Evolutionary conservation across 306 rosid genomes (phyloP).

Genomic region (Quercus cerris): DNA sequence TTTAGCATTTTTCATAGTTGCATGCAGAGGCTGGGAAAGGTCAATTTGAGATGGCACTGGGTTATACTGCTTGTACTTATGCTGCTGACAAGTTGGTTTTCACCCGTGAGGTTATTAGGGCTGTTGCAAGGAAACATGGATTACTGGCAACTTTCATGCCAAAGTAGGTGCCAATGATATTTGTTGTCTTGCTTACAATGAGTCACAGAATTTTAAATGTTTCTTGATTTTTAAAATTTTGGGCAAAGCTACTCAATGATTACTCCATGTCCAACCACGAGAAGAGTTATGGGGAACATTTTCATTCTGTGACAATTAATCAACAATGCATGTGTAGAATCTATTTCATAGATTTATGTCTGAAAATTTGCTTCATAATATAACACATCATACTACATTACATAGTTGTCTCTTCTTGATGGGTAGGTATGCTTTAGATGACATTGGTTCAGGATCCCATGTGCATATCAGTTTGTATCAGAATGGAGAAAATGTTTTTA

Average conservation of each 20-base stretch:
- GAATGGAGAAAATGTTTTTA: constrained; percentile 74
- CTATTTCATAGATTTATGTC: not conserved
- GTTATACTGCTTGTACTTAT: constrained; percentile 50
- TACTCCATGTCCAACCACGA: not conserved
- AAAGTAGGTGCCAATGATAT: constrained; percentile 52
- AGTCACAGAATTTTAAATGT: not conserved
- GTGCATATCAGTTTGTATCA: constrained; percentile 84
- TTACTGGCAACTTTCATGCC: constrained; percentile 87
- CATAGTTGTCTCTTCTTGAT: constrained; percentile 21
- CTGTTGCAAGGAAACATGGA: constrained; percentile 75
- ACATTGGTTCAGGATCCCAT: constrained; percentile 88
- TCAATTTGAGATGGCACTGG: constrained; percentile 72
- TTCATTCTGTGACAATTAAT: not conserved
- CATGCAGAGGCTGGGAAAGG: constrained; percentile 92
- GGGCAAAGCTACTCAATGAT: not conserved
- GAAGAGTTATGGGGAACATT: not conserved
- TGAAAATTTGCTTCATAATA: not conserved
- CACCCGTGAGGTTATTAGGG: constrained; percentile 72
- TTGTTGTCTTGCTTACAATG: not conserved
- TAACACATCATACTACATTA: constrained; percentile 13
- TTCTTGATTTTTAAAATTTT: not conserved
- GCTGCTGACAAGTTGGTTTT: constrained; percentile 75
- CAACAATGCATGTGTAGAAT: not conserved
- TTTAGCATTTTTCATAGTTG: constrained; percentile 37
- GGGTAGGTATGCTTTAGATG: constrained; percentile 68